These are phyloP conservation scores for Carex littledalei DNA, from an alignment of 176 grass and related monocot genomes.

Conservation along the genomic window DNA sequence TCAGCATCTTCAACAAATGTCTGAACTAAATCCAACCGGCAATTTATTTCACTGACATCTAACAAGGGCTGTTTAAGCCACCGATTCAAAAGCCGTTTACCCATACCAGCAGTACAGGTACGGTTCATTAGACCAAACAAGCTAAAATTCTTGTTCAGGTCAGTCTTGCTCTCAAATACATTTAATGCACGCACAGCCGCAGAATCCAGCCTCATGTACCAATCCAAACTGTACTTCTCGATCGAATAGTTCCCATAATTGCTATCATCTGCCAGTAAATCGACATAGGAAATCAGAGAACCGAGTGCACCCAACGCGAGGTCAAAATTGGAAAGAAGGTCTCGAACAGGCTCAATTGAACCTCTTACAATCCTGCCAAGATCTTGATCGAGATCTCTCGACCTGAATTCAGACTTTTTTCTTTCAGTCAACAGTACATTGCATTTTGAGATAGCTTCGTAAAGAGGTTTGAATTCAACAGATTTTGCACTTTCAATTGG, in stretches of 20 bases:
- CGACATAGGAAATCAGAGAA: conserved; percentile 65
- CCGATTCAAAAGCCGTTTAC: conserved; percentile 78
- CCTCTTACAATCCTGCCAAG: conserved; percentile 85
- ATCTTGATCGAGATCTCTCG: conserved; percentile 83
- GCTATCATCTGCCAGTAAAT: conserved; percentile 84
- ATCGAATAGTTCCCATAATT: conserved; percentile 78
- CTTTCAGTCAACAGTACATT: conserved; percentile 67
- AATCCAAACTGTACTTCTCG: conserved; percentile 77
- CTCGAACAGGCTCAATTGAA: conserved; percentile 74
- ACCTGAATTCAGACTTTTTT: conserved; percentile 91
- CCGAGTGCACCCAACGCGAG: conserved; percentile 73
- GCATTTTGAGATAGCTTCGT: conserved; percentile 59
- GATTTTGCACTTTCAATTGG: conserved; percentile 67
- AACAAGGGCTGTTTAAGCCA: conserved; percentile 95
- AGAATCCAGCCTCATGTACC: conserved; percentile 92
- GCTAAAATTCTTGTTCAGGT: conserved; percentile 96
- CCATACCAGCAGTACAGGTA: conserved; percentile 97
- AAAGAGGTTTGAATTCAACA: conserved; percentile 65
- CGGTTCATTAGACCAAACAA: conserved; percentile 97
- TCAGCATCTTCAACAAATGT: conserved; percentile 79
- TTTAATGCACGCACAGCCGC: conserved; percentile 82
- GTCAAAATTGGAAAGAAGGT: conserved; percentile 83
- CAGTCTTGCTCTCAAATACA: conserved; percentile 83
- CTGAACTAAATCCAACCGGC: conserved; percentile 83
- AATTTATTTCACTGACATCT: conserved; percentile 79